Evolutionary conservation across 805 yeast genomes (phyloP).

Genomic region (Teunomyces aglyptinius): DNA sequence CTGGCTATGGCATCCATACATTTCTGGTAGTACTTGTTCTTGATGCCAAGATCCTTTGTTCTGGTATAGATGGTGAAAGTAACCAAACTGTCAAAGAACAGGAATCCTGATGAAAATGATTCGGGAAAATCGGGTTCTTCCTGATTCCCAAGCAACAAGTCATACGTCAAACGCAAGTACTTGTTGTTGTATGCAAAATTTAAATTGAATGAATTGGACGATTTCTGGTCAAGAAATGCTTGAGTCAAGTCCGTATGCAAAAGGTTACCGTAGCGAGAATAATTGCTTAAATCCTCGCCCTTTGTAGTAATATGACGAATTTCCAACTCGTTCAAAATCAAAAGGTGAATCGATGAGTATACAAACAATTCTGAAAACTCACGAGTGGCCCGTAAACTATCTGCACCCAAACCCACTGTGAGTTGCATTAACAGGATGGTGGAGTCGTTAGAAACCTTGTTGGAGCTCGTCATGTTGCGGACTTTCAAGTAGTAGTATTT

Average conservation of each 20-base stretch:
- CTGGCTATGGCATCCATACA: slow-evolving; percentile 14
- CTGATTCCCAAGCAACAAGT: slow-evolving; percentile 6
- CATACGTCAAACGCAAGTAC: slow-evolving; percentile 15
- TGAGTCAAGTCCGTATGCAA: slow-evolving; percentile 15
- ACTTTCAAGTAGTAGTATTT: slow-evolving; percentile 39
- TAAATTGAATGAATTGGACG: slow-evolving; percentile 16
- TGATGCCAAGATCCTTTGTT: slow-evolving; percentile 13
- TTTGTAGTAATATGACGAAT: slow-evolving; percentile 5
- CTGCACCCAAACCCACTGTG: slow-evolving; percentile 25
- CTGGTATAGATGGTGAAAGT: slow-evolving; percentile 14
- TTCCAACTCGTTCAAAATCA: slow-evolving; percentile 25
- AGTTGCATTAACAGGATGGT: slow-evolving; percentile 3
- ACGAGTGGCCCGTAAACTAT: slow-evolving; percentile 15
- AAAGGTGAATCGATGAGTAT: slow-evolving; percentile 28
- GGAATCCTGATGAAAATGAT: slow-evolving; percentile 6
- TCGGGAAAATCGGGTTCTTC: background rate
- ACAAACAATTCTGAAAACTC: slow-evolving; percentile 28
- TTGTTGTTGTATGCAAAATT: slow-evolving; percentile 16
- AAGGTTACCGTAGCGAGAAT: slow-evolving; percentile 10
- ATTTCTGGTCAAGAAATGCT: slow-evolving; percentile 12
- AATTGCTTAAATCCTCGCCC: slow-evolving; percentile 6
- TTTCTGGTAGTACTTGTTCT: slow-evolving; percentile 13
- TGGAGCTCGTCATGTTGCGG: slow-evolving; percentile 16
- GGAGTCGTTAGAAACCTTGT: background rate
- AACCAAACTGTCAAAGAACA: slow-evolving; percentile 18